Evolutionary conservation across 495 filamentous ascomycete species (phyloP).

Genomic region (Penicillium canescens): DNA sequence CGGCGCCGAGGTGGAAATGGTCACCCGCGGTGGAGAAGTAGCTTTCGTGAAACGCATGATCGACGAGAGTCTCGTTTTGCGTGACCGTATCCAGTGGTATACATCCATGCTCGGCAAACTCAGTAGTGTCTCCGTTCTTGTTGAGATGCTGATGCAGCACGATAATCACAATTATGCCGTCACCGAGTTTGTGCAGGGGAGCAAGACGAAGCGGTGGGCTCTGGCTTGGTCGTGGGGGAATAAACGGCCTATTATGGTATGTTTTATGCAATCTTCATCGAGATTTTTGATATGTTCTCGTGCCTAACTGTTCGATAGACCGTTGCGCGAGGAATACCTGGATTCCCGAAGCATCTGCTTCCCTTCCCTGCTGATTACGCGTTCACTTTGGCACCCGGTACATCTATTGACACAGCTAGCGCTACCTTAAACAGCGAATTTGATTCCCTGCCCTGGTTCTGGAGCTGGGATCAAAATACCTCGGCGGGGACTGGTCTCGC

Average conservation of each 20-base stretch:
- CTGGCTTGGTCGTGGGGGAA: slow-evolving; percentile 83
- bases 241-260: slow-evolving; percentile 62
- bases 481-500: slow-evolving; percentile 56
- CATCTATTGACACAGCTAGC: slow-evolving; percentile 25
- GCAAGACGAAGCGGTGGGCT: slow-evolving; percentile 81
- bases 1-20: slow-evolving; percentile 82
- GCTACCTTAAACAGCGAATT: slow-evolving; percentile 42
- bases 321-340: slow-evolving; percentile 56
- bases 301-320: slow-evolving; percentile 31
- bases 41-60: slow-evolving; percentile 77
- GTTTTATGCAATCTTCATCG: slow-evolving; percentile 2
- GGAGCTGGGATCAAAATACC: slow-evolving; percentile 47
- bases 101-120: slow-evolving; percentile 89
- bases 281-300: neutral
- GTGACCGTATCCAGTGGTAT: slow-evolving; percentile 75
- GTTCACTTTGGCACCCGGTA: slow-evolving; percentile 38
- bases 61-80: slow-evolving; percentile 64
- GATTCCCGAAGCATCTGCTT: slow-evolving; percentile 59
- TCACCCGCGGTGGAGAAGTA: slow-evolving; percentile 80
- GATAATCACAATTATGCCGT: slow-evolving; percentile 79
- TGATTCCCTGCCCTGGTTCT: slow-evolving; percentile 47
- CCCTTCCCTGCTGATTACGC: slow-evolving; percentile 58
- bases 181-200: slow-evolving; percentile 77
- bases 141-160: slow-evolving; percentile 58
- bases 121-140: slow-evolving; percentile 63